Base-by-base conservation (phyloP, 2,329 filamentous ascomycete genomes). In the Pochonia chlamydosporia region DNA sequence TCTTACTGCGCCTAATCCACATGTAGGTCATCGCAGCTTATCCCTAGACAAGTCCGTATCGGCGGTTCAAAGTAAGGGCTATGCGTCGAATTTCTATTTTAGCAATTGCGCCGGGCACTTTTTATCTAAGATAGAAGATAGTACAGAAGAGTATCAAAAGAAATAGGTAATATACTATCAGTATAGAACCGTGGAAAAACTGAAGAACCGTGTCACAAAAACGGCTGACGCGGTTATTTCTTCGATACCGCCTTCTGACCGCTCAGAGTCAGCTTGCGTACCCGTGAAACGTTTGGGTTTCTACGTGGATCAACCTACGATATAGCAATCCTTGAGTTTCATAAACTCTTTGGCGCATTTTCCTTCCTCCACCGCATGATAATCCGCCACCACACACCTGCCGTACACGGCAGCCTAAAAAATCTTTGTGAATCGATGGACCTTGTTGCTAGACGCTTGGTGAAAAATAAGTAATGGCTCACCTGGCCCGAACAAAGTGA, bases 281-380 rank as follows among this genome's bases (percentile, higher is more conserved):
- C 11, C 21, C 20, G 18, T 11, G 20, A n/a, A 40, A 14, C 16
- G 18, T 18, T 6, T 8, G 10, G 7, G 13, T 24, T 18, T 25
- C 3, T 13, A n/a, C 14, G n/a, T 11, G 41, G 11, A 11, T 3
- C 18, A 16, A 56, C 78, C 59, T 74, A 96, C 91, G 60, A 95
- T 60, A 62, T 89, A 95, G 63, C 92, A 97, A 55, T 95, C 76
- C 64, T 95, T 96, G 42, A 97, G 66, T 54, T 72, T 82, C 66
- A 93, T 73, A 57, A 99, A 97, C 61, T 96, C 90, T 49, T 81
- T 82, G 4, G 77, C 75, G 61, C 93, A 99, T 74, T 93, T 93
- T 62, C 96, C 89, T 63, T 95, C 95, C 57, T 90, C 80, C 3
- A 96, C 81, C 4, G 89, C 81, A 62, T 92, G 92, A 69, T 95